Conservation (phyloP, 257 asterid species). For the Forsythia viridissima region DNA sequence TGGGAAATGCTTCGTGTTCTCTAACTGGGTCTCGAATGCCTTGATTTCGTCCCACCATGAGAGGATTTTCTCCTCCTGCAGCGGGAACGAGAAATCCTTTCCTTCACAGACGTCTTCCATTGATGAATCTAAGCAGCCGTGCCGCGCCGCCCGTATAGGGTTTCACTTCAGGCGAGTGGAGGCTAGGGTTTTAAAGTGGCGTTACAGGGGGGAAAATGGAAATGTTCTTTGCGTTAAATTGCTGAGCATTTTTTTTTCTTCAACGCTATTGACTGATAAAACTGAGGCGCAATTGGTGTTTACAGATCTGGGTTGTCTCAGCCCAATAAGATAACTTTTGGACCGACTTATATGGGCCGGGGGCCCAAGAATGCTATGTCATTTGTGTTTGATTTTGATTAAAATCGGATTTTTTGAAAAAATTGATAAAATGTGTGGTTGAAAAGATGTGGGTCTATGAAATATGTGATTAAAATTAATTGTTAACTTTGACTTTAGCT, state of each 20-base stretch:
- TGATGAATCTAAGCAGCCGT: conserved; percentile 26
- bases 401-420: too few relatives aligned
- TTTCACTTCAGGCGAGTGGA: background rate
- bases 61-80: conserved; percentile 70
- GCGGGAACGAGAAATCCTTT: conserved; percentile 84
- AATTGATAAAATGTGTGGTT: too few relatives aligned
- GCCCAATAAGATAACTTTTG: background rate
- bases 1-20: conserved; percentile 60
- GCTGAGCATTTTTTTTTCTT: background rate
- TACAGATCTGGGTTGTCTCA: background rate
- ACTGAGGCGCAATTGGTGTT: background rate
- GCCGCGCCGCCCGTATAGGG: background rate
- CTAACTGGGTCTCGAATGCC: conserved; percentile 86
- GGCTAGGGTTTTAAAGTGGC: conserved; percentile 43
- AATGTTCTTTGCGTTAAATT: background rate
- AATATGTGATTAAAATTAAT: too few relatives aligned
- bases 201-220: background rate
- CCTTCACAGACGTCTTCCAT: conserved; percentile 98
- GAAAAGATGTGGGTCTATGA: too few relatives aligned
- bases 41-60: conserved; percentile 65
- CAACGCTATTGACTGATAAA: background rate
- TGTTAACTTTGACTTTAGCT: too few relatives aligned
- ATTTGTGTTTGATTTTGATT: too few relatives aligned
- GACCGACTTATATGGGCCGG: background rate
- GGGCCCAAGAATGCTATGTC: too few relatives aligned